Evolutionary conservation across 23 red algal species (phyloP), one percentile per base, ranked within the genome.

Genomic region (Pyropia haitanensis): DNA sequence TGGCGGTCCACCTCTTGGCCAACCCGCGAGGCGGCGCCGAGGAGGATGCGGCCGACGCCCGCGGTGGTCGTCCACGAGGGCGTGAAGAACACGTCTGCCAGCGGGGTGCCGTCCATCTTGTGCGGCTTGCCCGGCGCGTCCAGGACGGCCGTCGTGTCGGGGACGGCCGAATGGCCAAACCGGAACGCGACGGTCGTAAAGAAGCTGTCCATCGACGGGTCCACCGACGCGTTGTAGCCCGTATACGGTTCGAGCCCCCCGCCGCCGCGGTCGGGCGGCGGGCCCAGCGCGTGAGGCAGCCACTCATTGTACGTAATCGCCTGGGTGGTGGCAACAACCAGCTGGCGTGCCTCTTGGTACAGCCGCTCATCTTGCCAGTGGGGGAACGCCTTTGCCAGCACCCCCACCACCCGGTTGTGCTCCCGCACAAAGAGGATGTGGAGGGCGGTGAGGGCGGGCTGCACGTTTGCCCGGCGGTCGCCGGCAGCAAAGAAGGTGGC

Each of bases 371-470:
- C 51, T 0, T 48, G 33, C 13, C 61, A 16, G 25, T 48, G 13
- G 1, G 71, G 53, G 39, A 77, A 68, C 1, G 52, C 25, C 3
- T 61, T 21, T 29, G 73, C 56, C n/a, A 87, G 20, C 18, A 39
- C 16, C 14, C 59, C 63, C 16, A 56, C 71, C 20, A 77, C 25
- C 55, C 24, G 34, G 28, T 87, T 87, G 60, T 87, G 82, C 25
- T 87, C 70, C 19, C 82, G 61, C 24, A 87, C 29, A 49, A 61
- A 87, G 14, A 87, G 53, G 5, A 65, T 77, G 25, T 76, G 71
- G 18, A 87, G 34, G 19, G 63, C 31, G 12, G 72, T 68, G 53
- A 87, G 71, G 34, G 60, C 54, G n/a, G 82, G 82, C 50, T 74
- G 59, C 20, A 75, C 82, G 30, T 76, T 87, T 30, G 71, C 31